Conservation (phyloP, 169 alveolate genomes). For the Babesia sp. region DNA sequence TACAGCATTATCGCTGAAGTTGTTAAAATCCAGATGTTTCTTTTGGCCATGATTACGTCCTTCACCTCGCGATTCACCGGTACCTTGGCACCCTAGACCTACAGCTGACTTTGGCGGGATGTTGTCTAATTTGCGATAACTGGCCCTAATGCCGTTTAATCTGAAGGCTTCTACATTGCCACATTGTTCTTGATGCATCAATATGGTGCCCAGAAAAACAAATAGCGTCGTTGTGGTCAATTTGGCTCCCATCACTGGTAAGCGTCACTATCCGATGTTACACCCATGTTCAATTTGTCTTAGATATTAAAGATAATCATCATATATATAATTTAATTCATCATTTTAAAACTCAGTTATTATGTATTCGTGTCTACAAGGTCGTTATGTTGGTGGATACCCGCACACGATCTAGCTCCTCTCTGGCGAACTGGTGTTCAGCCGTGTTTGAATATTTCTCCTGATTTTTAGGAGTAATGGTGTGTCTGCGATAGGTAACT, state of each 20-base stretch:
- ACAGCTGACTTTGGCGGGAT: background rate
- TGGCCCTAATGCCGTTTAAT: background rate
- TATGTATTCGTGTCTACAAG: too few species aligned
- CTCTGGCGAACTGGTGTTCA: background rate
- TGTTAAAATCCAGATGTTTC: constrained; percentile 33
- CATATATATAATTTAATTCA: too few species aligned
- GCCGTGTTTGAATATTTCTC: constrained; percentile 15
- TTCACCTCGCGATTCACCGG: constrained; percentile 2
- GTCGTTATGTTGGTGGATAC: background rate
- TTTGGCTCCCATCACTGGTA: constrained; percentile 21
- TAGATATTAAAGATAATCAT: too few species aligned
- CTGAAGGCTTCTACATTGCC: constrained; percentile 16
- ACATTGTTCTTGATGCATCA: background rate
- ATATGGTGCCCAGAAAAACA: background rate
- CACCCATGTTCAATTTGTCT: background rate
- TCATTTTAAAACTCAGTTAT: too few species aligned
- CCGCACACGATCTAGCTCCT: background rate
- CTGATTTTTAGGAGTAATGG: constrained; percentile 50
- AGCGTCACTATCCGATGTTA: background rate
- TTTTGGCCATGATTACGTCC: background rate
- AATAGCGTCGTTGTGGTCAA: constrained; percentile 5
- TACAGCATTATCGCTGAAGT: constrained; percentile 63
- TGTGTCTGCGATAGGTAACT: constrained; percentile 41
- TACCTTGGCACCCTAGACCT: constrained; percentile 3
- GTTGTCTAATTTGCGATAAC: constrained; percentile 4